Base-by-base conservation (phyloP, 768 basidiomycete species). In the Suillus lakei region DNA sequence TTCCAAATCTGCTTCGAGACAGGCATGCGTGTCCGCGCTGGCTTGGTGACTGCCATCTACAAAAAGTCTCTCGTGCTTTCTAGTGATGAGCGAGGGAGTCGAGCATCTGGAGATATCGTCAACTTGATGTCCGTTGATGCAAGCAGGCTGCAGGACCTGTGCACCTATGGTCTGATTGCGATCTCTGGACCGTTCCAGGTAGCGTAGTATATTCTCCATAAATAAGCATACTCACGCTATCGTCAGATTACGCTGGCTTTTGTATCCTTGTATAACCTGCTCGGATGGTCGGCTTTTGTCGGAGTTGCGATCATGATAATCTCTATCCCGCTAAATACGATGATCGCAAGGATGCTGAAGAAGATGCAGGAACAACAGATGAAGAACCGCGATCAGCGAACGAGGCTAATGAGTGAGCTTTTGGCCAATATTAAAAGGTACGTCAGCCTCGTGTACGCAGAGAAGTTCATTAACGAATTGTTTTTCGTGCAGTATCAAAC, bases 21-120 rank as follows among this genome's bases (percentile, higher is more conserved):
- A 12, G 94, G 94, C 9, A 97, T 97, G 96, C 89, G 96, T n/a
- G 86, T 98, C 51, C 89, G 95, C 34, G 91, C 93, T 0, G 96
- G 96, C 0, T 85, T 99, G 26, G 88, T 98, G 16, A 89, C 89
- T 1, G 86, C 84, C 4, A 94, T 98, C 60, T 98, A 97, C 80
- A 80, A 88, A 59, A 98, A 98, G 74, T 86, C 95, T 0, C 82
- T 99, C 26, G 84, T 93, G 4, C 85, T 99, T 10, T 93, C 92
- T 2, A 95, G 91, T 70, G 92, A 94, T 64, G 95, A 94, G 71
- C 87, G 91, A 5, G 84, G 86, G 12, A 39, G 16, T 39, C 87
- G 93, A 48, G 85, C 92, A 0, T 88, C 93, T 0, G 96, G 97
- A 1, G 96, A 98, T 73, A 96, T 98, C 41, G 95, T 98, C 67